Evolutionary conservation across 169 alveolate genomes (phyloP).

Genomic region (Perkinsus chesapeaki): DNA sequence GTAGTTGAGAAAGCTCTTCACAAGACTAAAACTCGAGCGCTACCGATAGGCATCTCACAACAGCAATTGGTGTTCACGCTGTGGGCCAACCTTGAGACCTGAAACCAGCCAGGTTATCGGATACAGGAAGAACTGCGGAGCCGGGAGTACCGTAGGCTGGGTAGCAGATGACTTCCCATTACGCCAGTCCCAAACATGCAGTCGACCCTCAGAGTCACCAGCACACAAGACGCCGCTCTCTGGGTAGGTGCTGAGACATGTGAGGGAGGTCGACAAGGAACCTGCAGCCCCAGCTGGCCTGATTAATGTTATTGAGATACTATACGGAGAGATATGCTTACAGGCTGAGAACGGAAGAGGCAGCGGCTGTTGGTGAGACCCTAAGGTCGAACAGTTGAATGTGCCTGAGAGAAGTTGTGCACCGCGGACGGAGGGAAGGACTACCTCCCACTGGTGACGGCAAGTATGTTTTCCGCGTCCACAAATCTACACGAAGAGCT

Average conservation of each 20-base stretch:
- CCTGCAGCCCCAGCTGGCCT: background rate
- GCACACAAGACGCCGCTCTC: background rate
- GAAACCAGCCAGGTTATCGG: too few relatives aligned
- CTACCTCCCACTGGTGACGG: background rate
- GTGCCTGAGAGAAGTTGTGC: background rate
- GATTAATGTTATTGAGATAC: background rate
- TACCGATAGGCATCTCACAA: background rate
- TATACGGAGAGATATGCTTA: background rate
- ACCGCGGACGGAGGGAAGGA: background rate
- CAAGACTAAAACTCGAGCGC: background rate
- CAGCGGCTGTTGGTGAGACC: background rate
- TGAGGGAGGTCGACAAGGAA: background rate
- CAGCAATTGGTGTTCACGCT: background rate
- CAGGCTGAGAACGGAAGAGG: background rate
- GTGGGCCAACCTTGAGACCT: background rate
- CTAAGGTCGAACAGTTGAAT: background rate
- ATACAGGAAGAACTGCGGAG: too few relatives aligned
- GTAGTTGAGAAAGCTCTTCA: background rate
- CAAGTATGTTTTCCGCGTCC: background rate
- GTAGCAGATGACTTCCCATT: background rate
- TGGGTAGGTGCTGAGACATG: background rate
- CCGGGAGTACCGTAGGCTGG: background rate
- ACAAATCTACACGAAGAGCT: background rate
- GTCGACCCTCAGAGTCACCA: background rate
- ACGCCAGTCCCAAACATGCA: background rate